A percentile compares a stretch with the other conserved stretches of the same genome.
Conservation (phyloP, 306 rosid genomes). For the Chamaecrista fasciculata region DNA sequence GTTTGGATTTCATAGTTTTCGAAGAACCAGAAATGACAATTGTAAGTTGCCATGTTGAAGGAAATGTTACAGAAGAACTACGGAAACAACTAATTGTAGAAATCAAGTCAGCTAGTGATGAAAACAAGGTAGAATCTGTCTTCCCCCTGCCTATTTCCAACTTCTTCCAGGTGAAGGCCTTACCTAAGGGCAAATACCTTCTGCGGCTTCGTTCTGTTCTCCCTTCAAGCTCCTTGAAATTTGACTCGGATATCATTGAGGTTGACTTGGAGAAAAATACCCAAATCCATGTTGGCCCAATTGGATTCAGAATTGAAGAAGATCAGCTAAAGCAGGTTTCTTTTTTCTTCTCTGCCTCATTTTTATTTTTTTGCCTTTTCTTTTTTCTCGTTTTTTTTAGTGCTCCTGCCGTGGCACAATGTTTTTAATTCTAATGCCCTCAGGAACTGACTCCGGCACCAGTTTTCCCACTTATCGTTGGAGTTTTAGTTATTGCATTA, state of each 20-base stretch:
- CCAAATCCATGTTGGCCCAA: constrained; percentile 84
- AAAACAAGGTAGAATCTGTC: constrained; percentile 54
- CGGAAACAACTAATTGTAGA: constrained; percentile 69
- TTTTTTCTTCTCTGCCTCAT: not conserved
- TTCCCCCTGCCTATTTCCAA: constrained; percentile 89
- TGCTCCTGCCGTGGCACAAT: constrained; percentile 4
- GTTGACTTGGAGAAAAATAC: constrained; percentile 71
- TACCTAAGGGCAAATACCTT: constrained; percentile 82
- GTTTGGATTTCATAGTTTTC: constrained; percentile 84
- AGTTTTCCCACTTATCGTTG: constrained; percentile 78
- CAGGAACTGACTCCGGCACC: constrained; percentile 95
- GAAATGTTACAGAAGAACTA: constrained; percentile 71
- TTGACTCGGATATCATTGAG: constrained; percentile 81
- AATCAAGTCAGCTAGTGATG: constrained; percentile 80
- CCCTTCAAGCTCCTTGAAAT: constrained; percentile 63
- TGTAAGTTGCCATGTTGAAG: constrained; percentile 90
- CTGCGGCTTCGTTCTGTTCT: constrained; percentile 73
- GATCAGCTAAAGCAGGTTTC: constrained; percentile 81
- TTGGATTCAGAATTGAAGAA: constrained; percentile 60
- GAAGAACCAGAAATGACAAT: constrained; percentile 94
- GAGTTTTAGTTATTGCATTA: constrained; percentile 63
- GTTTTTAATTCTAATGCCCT: constrained; percentile 16
- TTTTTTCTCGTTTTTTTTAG: not conserved
- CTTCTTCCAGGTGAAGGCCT: constrained; percentile 90
- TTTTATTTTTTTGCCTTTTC: not conserved